phyloP scores from a whole-genome alignment of 371 early-diverging fungal species.

The Smittium culicis region DNA sequence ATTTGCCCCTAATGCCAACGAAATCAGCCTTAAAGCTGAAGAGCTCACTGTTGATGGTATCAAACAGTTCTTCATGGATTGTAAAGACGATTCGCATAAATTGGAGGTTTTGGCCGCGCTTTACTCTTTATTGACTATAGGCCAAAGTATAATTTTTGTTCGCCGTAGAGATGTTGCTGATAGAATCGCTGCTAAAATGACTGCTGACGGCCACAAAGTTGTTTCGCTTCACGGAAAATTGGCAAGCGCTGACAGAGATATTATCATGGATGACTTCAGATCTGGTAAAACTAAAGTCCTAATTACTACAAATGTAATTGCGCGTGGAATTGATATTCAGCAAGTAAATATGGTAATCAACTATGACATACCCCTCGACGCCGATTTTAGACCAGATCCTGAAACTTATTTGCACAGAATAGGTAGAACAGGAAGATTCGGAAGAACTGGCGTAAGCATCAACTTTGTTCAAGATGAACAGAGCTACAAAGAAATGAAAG shows the following conservation, averaged over 20 bases:
- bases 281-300: constrained; percentile 83
- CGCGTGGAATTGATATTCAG: constrained; percentile 94
- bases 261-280: constrained; percentile 86
- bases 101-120: constrained; percentile 66
- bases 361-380: constrained; percentile 81
- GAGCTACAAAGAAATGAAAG: constrained; percentile 52
- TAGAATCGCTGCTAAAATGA: constrained; percentile 57
- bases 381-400: constrained; percentile 46
- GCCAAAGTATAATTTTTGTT: constrained; percentile 96
- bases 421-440: constrained; percentile 98
- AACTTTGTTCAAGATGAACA: constrained; percentile 81
- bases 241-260: constrained; percentile 69
- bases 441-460: constrained; percentile 88
- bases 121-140: constrained; percentile 82
- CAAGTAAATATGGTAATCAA: constrained; percentile 97
- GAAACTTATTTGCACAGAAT: constrained; percentile 98
- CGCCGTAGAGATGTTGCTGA: constrained; percentile 73
- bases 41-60: constrained; percentile 94
- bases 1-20: constrained; percentile 72
- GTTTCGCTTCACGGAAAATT: constrained; percentile 80
- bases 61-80: constrained; percentile 94
- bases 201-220: constrained; percentile 68
- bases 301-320: constrained; percentile 90
- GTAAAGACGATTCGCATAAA: constrained; percentile 62
- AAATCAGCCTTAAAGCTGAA: constrained; percentile 67